Conservation (phyloP, 257 asterid genomes). For the Solanum verrucosum region DNA sequence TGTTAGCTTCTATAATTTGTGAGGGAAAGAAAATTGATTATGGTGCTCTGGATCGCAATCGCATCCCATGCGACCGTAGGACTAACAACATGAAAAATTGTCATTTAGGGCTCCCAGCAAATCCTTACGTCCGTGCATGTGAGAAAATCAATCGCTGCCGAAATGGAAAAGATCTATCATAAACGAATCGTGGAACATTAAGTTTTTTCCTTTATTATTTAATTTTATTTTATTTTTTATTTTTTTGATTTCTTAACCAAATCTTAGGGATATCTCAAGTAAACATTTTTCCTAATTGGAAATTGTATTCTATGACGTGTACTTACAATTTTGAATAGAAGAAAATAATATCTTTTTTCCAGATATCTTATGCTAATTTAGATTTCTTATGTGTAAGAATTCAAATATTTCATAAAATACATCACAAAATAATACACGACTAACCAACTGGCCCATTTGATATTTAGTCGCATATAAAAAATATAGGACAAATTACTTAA, state of each 20-base stretch:
- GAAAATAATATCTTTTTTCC: not conserved
- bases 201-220: not conserved
- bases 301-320: not conserved
- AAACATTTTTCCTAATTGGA: not conserved
- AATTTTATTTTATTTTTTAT: too few species aligned
- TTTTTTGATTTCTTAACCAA: not conserved
- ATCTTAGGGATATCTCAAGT: not conserved
- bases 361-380: not conserved
- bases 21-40: not conserved
- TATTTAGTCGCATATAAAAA: too few species aligned
- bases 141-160: slow-evolving; percentile 15
- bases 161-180: not conserved
- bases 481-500: too few species aligned
- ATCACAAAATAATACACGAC: not conserved
- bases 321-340: not conserved
- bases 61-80: slow-evolving; percentile 30
- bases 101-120: slow-evolving; percentile 7
- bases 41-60: slow-evolving; percentile 32
- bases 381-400: not conserved
- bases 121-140: slow-evolving; percentile 15
- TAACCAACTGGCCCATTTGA: not conserved
- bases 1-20: not conserved
- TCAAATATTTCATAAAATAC: not conserved
- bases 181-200: not conserved
- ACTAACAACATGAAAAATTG: slow-evolving; percentile 13